These are phyloP conservation scores for Xanthoceras sorbifolium DNA, from an alignment of 345 rosid genomes.

Conservation along the genomic window DNA sequence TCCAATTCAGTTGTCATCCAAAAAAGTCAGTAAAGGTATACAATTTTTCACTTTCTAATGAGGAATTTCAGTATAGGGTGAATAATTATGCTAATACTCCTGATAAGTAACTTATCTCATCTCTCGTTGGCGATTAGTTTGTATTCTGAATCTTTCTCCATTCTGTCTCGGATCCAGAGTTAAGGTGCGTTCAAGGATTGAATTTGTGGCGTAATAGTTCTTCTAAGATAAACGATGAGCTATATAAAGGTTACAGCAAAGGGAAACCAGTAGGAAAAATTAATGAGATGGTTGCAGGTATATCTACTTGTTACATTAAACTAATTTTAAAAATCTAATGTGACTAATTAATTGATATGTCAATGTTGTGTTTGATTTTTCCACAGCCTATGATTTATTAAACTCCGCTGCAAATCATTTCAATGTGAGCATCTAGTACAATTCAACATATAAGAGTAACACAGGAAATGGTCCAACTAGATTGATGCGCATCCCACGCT, in stretches of 20 bases:
- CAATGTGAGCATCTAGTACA: conserved; percentile 79
- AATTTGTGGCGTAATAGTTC: conserved; percentile 70
- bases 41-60: conserved; percentile 11
- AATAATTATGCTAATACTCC: neutral
- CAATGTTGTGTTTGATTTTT: conserved; percentile 23
- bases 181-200: conserved; percentile 58
- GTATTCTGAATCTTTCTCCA: neutral
- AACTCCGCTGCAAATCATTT: conserved; percentile 56
- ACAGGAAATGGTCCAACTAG: conserved; percentile 7
- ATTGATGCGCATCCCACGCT: conserved; percentile 68
- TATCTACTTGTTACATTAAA: conserved; percentile 15
- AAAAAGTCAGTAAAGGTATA: conserved; percentile 41
- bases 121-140: neutral
- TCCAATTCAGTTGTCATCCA: conserved; percentile 21
- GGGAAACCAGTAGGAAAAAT: conserved; percentile 62
- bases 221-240: conserved; percentile 62
- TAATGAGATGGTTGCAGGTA: conserved; percentile 84
- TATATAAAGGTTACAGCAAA: conserved; percentile 65
- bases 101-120: neutral
- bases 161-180: conserved; percentile 38
- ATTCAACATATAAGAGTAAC: conserved; percentile 53
- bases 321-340: conserved; percentile 3
- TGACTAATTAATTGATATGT: conserved; percentile 2
- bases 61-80: neutral
- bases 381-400: conserved; percentile 77